Percentiles rank a stretch among this genome's conserved stretches.
phyloP scores from a whole-genome alignment of 192 early-diverging fungal species.

The Coemansia sp. region DNA sequence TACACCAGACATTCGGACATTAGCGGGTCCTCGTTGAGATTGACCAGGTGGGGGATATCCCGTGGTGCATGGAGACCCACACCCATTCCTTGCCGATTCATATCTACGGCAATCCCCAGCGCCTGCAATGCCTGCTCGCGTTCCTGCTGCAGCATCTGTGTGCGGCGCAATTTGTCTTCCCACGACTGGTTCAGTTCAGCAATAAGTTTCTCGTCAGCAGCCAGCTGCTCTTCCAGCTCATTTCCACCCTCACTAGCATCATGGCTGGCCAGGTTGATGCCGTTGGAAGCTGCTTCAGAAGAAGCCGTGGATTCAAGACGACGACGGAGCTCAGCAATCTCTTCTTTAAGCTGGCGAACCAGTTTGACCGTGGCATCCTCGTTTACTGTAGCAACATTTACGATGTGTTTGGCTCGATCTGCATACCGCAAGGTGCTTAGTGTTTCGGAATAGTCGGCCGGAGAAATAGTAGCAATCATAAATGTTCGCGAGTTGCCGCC shows the following conservation, averaged over 20 bases:
- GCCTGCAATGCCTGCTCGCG: conserved; percentile 74
- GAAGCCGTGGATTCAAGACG: conserved; percentile 42
- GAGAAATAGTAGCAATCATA: conserved; percentile 79
- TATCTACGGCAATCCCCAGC: conserved; percentile 73
- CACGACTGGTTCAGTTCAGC: conserved; percentile 78
- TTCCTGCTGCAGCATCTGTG: conserved; percentile 68
- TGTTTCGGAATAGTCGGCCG: conserved; percentile 73
- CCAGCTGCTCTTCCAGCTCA: conserved; percentile 71
- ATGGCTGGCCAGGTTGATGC: conserved; percentile 2
- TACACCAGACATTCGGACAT: conserved; percentile 91
- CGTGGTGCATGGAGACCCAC: conserved; percentile 76
- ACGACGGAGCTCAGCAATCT: conserved; percentile 64
- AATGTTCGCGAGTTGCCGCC: conserved; percentile 83
- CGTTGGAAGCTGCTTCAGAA: conserved; percentile 3
- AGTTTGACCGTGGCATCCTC: conserved; percentile 78
- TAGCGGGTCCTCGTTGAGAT: conserved; percentile 84
- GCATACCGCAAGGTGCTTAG: conserved; percentile 86
- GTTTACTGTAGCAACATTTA: conserved; percentile 88
- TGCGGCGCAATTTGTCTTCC: conserved; percentile 74
- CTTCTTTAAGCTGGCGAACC: conserved; percentile 80
- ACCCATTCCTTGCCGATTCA: conserved; percentile 52
- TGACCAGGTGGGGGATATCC: conserved; percentile 81
- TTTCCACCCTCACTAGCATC: not conserved
- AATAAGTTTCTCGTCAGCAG: conserved; percentile 83
- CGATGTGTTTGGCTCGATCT: conserved; percentile 86